Evolutionary conservation across 441 rosid genomes (phyloP).

Genomic region (Theobroma grandiflorum): DNA sequence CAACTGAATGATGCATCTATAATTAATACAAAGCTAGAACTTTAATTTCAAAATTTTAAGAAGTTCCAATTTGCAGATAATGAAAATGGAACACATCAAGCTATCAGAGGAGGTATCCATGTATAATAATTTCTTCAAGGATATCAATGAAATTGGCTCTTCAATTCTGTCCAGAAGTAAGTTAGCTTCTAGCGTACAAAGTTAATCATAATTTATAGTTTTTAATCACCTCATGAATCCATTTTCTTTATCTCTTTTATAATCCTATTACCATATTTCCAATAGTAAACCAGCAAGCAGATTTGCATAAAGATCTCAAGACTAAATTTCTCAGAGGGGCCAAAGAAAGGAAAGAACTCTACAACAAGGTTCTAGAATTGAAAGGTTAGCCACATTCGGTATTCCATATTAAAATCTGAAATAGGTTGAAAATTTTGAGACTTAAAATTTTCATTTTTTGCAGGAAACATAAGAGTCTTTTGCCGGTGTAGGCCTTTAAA

Average conservation of each 20-base stretch:
- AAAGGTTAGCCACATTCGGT: constrained; percentile 46
- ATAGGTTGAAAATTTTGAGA: constrained; percentile 22
- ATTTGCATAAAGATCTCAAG: constrained; percentile 70
- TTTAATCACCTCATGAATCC: background rate
- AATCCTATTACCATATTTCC: constrained; percentile 24
- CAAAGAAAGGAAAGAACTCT: constrained; percentile 79
- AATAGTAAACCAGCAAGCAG: constrained; percentile 73
- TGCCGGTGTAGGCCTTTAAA: constrained; percentile 94
- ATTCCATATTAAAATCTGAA: constrained; percentile 20
- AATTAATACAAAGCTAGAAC: background rate
- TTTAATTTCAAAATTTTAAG: constrained; percentile 20
- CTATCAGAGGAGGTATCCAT: constrained; percentile 76
- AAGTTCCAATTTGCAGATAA: constrained; percentile 54
- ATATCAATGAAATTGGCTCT: constrained; percentile 54
- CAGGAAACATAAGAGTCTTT: constrained; percentile 97
- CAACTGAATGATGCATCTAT: constrained; percentile 11
- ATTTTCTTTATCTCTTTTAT: constrained; percentile 12
- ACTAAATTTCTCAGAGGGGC: constrained; percentile 69
- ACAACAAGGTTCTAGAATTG: constrained; percentile 90
- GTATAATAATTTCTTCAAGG: constrained; percentile 60
- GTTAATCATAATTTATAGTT: constrained; percentile 15
- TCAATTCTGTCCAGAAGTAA: constrained; percentile 65
- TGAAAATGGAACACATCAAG: constrained; percentile 87
- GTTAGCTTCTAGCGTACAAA: constrained; percentile 33
- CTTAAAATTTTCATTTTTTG: constrained; percentile 29